Evolutionary conservation across 345 rosid genomes (phyloP).

Genomic region (Lepidium aucheri): DNA sequence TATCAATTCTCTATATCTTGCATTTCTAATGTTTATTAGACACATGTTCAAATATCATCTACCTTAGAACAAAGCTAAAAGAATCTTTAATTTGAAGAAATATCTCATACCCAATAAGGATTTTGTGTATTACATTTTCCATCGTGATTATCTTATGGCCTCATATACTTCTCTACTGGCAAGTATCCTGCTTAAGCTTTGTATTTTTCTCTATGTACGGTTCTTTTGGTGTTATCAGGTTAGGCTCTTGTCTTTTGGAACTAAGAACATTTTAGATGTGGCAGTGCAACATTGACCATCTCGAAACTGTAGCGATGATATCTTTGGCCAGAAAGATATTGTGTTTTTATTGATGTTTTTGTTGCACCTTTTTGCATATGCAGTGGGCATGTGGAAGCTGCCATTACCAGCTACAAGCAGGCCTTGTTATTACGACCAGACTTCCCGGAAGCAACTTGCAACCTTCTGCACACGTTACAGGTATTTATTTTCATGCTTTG

Average conservation of each 20-base stretch:
- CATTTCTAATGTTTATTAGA: neutral
- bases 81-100: neutral
- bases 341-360: neutral
- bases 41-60: neutral
- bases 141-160: neutral
- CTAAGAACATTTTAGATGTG: neutral
- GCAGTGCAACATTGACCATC: neutral
- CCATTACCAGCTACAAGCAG: slow-evolving; percentile 85
- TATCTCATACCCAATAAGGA: neutral
- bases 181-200: neutral
- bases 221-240: neutral
- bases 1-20: slow-evolving; percentile 17
- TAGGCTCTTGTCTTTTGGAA: neutral
- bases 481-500: slow-evolving; percentile 28
- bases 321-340: neutral
- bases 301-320: neutral
- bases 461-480: slow-evolving; percentile 91
- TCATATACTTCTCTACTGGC: neutral
- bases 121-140: neutral
- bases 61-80: neutral
- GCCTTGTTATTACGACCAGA: slow-evolving; percentile 78
- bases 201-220: neutral
- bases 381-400: slow-evolving; percentile 94
- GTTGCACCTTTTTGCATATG: slow-evolving; percentile 11
- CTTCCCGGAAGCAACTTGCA: slow-evolving; percentile 98